These are phyloP conservation scores for Oryza coarctata DNA, from an alignment of 176 grass and related monocot species.

Conservation along the genomic window DNA sequence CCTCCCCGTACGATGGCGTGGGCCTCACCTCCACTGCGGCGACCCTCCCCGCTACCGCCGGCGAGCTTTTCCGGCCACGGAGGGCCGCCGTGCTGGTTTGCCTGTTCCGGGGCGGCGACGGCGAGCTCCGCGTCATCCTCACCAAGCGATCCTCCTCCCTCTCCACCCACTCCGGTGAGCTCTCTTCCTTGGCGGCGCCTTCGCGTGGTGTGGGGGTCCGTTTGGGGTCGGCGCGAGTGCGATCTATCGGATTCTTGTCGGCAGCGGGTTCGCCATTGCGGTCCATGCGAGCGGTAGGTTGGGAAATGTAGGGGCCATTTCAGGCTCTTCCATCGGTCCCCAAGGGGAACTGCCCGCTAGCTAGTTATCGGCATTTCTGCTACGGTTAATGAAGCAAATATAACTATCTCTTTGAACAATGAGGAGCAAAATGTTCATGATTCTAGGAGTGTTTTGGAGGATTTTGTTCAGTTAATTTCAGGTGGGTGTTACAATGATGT, in stretches of 20 bases:
- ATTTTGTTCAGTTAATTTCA: background rate
- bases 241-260: background rate
- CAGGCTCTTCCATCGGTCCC: background rate
- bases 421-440: background rate
- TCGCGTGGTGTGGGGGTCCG: background rate
- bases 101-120: conserved; percentile 45
- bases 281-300: background rate
- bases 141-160: conserved; percentile 69
- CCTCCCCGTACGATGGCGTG: conserved; percentile 20
- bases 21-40: conserved; percentile 10
- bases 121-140: conserved; percentile 69
- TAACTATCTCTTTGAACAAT: background rate
- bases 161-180: conserved; percentile 67
- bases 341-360: background rate
- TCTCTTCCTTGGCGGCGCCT: background rate
- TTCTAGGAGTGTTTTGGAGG: background rate
- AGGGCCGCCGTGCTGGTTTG: conserved; percentile 69
- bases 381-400: background rate
- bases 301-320: background rate
- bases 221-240: background rate
- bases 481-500: background rate
- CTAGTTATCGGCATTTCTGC: background rate
- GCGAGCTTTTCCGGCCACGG: conserved; percentile 42
- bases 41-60: background rate
- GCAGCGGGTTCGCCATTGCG: background rate